A percentile compares a stretch with the other conserved stretches of the same genome.
phyloP scores from a whole-genome alignment of 148 eudicot species.

The Beta vulgaris region DNA sequence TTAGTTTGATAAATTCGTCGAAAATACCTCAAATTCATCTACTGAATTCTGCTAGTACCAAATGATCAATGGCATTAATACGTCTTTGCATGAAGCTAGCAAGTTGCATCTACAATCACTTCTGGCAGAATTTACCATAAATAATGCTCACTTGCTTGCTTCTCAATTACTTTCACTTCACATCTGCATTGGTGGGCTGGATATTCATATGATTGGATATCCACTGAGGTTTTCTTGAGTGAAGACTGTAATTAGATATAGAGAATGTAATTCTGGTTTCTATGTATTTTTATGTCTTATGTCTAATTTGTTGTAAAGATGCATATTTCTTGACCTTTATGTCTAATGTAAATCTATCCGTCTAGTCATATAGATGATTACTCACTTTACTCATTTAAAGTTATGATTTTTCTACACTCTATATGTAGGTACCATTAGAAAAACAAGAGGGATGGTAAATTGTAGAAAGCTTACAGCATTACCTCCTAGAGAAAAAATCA shows the following conservation, averaged over 20 bases:
- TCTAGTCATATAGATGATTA: not conserved
- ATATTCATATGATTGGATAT: not conserved
- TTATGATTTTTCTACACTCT: too few species aligned
- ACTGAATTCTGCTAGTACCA: not conserved
- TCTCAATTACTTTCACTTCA: not conserved
- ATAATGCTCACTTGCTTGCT: not conserved
- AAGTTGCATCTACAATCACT: not conserved
- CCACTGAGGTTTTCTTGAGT: not conserved
- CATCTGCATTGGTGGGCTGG: not conserved
- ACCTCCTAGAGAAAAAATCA: too few species aligned
- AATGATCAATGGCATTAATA: not conserved
- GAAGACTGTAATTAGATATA: not conserved
- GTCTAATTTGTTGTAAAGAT: not conserved
- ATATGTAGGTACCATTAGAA: too few species aligned
- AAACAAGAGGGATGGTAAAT: too few species aligned
- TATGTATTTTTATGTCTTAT: not conserved
- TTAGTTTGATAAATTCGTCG: too few species aligned
- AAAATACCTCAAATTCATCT: too few species aligned
- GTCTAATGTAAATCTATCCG: not conserved
- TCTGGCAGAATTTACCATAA: not conserved
- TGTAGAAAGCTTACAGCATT: too few species aligned
- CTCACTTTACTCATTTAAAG: constrained; percentile 2
- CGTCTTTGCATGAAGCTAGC: not conserved
- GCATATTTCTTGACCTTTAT: not conserved
- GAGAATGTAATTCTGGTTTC: not conserved